Conservation (phyloP, 2,329 filamentous ascomycete genomes). For the Thelonectria rubi region DNA sequence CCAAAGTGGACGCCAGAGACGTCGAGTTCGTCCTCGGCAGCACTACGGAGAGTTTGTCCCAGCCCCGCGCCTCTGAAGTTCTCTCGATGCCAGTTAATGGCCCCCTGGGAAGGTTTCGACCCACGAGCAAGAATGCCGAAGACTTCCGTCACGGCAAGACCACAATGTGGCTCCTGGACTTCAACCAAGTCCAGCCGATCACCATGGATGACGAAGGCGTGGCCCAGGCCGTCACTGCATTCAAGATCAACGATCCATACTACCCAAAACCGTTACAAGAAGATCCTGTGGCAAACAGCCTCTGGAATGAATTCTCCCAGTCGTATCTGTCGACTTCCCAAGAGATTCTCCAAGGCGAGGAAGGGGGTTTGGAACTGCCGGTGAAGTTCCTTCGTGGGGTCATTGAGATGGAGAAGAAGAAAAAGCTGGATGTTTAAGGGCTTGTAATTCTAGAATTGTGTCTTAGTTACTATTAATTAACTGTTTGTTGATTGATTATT, state of each 20-base stretch:
- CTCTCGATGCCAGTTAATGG: neutral
- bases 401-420: neutral
- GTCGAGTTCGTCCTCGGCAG: conserved; percentile 47
- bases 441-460: too few relatives aligned
- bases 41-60: neutral
- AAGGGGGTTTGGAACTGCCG: neutral
- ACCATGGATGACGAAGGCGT: conserved; percentile 36
- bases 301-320: neutral
- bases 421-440: neutral
- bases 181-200: conserved; percentile 42
- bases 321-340: neutral
- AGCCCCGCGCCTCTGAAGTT: neutral
- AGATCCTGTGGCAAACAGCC: neutral
- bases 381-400: neutral
- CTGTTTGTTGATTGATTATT: too few relatives aligned
- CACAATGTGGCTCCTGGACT: conserved; percentile 45
- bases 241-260: conserved; percentile 37
- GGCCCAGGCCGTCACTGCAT: conserved; percentile 30
- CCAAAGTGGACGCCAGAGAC: conserved; percentile 41
- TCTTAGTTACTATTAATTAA: too few relatives aligned
- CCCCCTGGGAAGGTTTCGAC: neutral
- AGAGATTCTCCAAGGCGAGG: neutral
- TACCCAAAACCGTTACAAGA: conserved; percentile 29
- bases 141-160: conserved; percentile 25
- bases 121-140: conserved; percentile 3